These are phyloP conservation scores for Ashbya aceris DNA, from an alignment of 1,139 yeast genomes.

Conservation along the genomic window DNA sequence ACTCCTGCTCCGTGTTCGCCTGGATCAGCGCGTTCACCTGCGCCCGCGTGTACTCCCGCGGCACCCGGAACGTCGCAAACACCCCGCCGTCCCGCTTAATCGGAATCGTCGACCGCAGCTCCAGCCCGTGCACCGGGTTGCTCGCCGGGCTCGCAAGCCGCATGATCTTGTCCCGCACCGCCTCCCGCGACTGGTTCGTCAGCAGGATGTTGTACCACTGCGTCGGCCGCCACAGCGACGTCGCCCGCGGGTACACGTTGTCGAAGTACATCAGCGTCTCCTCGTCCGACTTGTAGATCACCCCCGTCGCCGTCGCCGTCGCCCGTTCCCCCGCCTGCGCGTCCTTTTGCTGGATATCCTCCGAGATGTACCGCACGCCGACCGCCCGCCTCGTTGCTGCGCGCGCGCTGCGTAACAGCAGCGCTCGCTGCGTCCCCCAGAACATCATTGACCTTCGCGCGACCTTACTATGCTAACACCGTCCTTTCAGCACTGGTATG, in stretches of 20 bases:
- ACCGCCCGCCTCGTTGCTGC: no score
- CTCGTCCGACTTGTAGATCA: constrained; percentile 41
- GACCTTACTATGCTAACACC: no score
- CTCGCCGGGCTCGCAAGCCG: constrained; percentile 35
- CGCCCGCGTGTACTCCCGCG: constrained; percentile 39
- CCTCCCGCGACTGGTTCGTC: constrained; percentile 29
- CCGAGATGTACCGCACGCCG: constrained; percentile 22
- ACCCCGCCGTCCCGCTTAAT: constrained; percentile 85
- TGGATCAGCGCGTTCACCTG: constrained; percentile 45
- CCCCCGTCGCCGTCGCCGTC: constrained; percentile 48
- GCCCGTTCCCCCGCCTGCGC: constrained; percentile 42
- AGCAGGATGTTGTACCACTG: constrained; percentile 32
- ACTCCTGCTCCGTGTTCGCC: constrained; percentile 36
- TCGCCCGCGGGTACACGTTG: constrained; percentile 40
- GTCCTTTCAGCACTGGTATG: no score
- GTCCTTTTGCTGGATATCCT: constrained; percentile 35
- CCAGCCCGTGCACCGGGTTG: constrained; percentile 35
- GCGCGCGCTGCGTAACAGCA: no score
- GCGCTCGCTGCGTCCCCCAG: no score
- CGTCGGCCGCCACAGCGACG: constrained; percentile 33
- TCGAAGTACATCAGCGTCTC: constrained; percentile 52
- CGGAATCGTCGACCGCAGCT: constrained; percentile 48
- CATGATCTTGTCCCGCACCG: constrained; percentile 32
- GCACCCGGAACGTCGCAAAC: constrained; percentile 66
- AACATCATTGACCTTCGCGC: no score